Conservation (phyloP, 192 early-diverging fungal species). For the Rhizoclosmatium globosum region DNA sequence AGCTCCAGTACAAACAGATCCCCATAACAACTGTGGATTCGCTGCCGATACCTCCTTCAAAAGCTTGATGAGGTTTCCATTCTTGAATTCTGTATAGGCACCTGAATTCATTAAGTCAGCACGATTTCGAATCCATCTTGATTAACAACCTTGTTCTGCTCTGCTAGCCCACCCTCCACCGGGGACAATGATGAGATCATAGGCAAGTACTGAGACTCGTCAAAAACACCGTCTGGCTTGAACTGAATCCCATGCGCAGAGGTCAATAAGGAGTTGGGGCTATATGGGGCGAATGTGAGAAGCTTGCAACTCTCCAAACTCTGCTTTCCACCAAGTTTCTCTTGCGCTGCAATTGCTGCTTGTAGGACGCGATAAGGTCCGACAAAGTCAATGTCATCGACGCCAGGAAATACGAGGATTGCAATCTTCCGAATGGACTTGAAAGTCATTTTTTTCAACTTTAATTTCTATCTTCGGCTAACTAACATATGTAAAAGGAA, state of each 20-base stretch:
- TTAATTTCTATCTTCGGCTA: background rate
- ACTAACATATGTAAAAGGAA: background rate
- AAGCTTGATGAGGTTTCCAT: background rate
- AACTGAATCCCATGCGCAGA: slow-evolving; percentile 1
- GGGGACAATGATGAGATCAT: slow-evolving; percentile 7
- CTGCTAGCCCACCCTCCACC: slow-evolving; percentile 15
- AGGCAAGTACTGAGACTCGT: background rate
- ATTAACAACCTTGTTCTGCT: background rate
- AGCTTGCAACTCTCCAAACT: background rate
- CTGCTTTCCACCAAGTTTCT: background rate
- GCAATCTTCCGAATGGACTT: background rate
- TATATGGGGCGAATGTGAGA: slow-evolving; percentile 7
- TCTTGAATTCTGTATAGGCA: slow-evolving; percentile 9
- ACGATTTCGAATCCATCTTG: background rate
- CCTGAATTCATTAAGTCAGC: background rate
- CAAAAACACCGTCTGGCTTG: background rate
- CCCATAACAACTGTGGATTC: slow-evolving; percentile 8
- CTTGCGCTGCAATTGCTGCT: background rate
- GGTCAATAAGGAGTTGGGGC: background rate
- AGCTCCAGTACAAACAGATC: slow-evolving; percentile 17
- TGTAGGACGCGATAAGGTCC: slow-evolving; percentile 7
- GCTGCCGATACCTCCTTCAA: background rate
- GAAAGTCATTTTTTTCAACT: slow-evolving; percentile 5
- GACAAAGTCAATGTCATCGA: slow-evolving; percentile 13
- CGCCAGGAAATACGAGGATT: slow-evolving; percentile 22